phyloP scores from a whole-genome alignment of 805 yeast species.

The Ogataea salicorniae region DNA sequence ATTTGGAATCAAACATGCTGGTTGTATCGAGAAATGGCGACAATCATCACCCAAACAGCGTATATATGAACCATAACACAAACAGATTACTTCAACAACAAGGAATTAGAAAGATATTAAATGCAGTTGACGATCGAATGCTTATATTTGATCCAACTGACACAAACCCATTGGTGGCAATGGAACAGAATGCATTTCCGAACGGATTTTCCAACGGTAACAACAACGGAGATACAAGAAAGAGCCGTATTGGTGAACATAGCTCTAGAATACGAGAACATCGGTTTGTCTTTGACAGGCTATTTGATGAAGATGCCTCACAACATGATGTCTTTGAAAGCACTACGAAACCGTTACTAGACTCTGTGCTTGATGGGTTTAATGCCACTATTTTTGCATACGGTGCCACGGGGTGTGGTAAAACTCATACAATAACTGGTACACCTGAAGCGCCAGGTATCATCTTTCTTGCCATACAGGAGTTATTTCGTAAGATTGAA shows the following conservation, averaged over 20 bases:
- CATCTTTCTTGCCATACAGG: slow-evolving; percentile 72
- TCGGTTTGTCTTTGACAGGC: slow-evolving; percentile 73
- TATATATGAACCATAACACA: slow-evolving; percentile 28
- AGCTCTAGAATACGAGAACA: slow-evolving; percentile 60
- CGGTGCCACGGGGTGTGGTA: slow-evolving; percentile 99
- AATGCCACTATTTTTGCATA: slow-evolving; percentile 93
- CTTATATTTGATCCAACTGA: slow-evolving; percentile 82
- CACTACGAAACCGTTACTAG: slow-evolving; percentile 70
- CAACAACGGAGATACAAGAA: slow-evolving; percentile 8
- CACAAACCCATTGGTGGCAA: slow-evolving; percentile 49
- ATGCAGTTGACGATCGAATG: slow-evolving; percentile 82
- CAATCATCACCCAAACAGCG: slow-evolving; percentile 15
- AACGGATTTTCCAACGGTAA: slow-evolving; percentile 6
- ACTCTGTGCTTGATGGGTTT: slow-evolving; percentile 73
- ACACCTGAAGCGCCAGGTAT: slow-evolving; percentile 70
- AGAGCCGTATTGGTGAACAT: slow-evolving; percentile 20
- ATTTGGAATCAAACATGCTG: slow-evolving; percentile 36
- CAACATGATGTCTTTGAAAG: slow-evolving; percentile 63
- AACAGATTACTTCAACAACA: slow-evolving; percentile 14
- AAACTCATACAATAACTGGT: slow-evolving; percentile 86
- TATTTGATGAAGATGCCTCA: slow-evolving; percentile 60
- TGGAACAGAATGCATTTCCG: slow-evolving; percentile 35
- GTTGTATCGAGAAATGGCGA: neutral
- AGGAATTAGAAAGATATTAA: slow-evolving; percentile 64
- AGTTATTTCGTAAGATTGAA: slow-evolving; percentile 61